These are phyloP conservation scores for Eimeria brunetti DNA, from an alignment of 169 alveolate species.

Conservation along the genomic window DNA sequence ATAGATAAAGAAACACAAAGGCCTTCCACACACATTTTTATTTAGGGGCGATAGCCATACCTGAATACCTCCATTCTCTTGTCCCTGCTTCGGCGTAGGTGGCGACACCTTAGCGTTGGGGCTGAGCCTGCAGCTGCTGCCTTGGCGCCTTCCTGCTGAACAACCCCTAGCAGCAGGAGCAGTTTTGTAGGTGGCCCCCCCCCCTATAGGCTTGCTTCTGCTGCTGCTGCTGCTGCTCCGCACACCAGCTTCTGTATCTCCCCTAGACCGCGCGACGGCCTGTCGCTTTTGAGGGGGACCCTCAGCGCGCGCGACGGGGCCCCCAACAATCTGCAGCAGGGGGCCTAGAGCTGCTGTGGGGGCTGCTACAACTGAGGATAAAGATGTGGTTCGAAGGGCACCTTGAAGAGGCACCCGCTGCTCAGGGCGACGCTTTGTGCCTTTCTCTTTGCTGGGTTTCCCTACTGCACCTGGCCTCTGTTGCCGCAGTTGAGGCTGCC, in stretches of 20 bases:
- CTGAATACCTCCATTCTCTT: neutral
- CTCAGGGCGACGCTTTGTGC: constrained; percentile 36
- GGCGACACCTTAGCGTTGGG: neutral
- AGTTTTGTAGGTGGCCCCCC: neutral
- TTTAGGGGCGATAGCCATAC: neutral
- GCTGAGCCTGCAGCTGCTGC: constrained; percentile 13
- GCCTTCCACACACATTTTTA: neutral
- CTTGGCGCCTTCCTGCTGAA: neutral
- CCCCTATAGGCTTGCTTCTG: constrained; percentile 3
- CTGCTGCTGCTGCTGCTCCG: constrained; percentile 53
- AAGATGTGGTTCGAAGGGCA: neutral
- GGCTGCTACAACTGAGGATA: neutral
- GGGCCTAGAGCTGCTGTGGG: neutral
- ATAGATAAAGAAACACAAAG: neutral
- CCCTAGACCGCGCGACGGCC: constrained; percentile 37
- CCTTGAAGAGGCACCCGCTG: constrained; percentile 8
- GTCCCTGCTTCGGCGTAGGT: neutral
- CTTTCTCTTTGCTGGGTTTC: neutral
- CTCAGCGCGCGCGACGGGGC: constrained; percentile 17
- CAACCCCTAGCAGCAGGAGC: neutral
- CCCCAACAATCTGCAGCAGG: neutral
- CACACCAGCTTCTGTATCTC: neutral
- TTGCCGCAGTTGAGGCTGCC: constrained; percentile 10
- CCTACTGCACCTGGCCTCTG: neutral
- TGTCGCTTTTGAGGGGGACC: constrained; percentile 67